These are phyloP conservation scores for Ganoderma resinaceum DNA, from an alignment of 1,284 basidiomycete species.

Conservation along the genomic window DNA sequence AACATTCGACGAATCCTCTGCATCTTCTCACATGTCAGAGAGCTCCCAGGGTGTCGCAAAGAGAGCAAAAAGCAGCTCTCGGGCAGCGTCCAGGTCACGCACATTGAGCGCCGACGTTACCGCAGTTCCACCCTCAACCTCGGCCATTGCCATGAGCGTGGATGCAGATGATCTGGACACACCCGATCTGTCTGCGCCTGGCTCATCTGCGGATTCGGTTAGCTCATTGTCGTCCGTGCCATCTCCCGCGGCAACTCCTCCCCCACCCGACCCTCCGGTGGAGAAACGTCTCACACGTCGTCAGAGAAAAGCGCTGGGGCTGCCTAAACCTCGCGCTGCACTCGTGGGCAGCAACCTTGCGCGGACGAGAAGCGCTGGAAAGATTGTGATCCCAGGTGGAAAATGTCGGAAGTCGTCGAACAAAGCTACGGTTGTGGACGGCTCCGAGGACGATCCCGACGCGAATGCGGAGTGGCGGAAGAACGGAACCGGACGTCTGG, in stretches of 20 bases:
- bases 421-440: constrained; percentile 36
- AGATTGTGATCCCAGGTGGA: constrained; percentile 67
- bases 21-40: constrained; percentile 45
- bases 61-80: constrained; percentile 45
- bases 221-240: constrained; percentile 49
- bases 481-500: constrained; percentile 77
- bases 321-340: constrained; percentile 58
- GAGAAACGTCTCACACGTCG: constrained; percentile 60
- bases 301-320: constrained; percentile 69
- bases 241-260: constrained; percentile 46
- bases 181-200: constrained; percentile 51
- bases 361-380: constrained; percentile 47
- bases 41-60: constrained; percentile 52
- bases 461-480: constrained; percentile 67
- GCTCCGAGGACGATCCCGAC: constrained; percentile 39
- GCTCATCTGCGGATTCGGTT: constrained; percentile 48
- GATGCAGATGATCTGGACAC: constrained; percentile 48
- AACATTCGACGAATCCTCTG: constrained; percentile 69
- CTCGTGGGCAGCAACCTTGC: constrained; percentile 37
- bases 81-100: constrained; percentile 25
- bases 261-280: constrained; percentile 38
- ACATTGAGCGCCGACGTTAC: constrained; percentile 29
- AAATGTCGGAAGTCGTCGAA: constrained; percentile 42
- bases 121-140: constrained; percentile 3
- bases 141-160: constrained; percentile 29